These are phyloP conservation scores for Abeoforma whisleri DNA, from an alignment of 78 protist genomes.

Conservation along the genomic window DNA sequence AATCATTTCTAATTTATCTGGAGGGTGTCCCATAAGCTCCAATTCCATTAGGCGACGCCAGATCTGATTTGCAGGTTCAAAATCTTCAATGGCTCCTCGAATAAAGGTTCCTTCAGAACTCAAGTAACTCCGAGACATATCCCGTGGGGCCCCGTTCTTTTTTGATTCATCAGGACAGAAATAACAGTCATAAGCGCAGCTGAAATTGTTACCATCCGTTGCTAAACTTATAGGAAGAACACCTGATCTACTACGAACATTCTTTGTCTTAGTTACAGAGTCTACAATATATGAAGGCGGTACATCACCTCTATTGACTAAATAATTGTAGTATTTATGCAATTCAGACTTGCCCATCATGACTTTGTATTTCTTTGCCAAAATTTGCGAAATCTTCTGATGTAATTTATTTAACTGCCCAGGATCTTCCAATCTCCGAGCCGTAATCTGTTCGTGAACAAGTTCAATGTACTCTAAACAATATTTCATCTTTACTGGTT, in stretches of 20 bases:
- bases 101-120: conserved; percentile 32
- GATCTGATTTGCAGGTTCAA: conserved; percentile 3
- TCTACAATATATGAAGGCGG: not conserved
- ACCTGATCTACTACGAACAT: conserved; percentile 22
- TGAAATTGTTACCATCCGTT: conserved; percentile 23
- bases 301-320: not conserved
- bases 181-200: conserved; percentile 24
- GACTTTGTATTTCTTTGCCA: conserved; percentile 5
- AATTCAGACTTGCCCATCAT: not conserved
- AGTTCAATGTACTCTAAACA: not conserved
- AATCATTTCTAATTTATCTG: conserved; percentile 21
- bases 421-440: not conserved
- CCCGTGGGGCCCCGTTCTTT: conserved; percentile 17
- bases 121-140: conserved; percentile 15
- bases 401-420: not conserved
- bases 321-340: not conserved
- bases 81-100: conserved; percentile 20
- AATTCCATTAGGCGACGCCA: conserved; percentile 7
- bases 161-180: conserved; percentile 29
- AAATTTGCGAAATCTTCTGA: not conserved
- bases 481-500: not conserved
- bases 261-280: conserved; percentile 19
- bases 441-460: not conserved
- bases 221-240: conserved; percentile 23
- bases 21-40: conserved; percentile 33